phyloP scores from a whole-genome alignment of 768 basidiomycete genomes.

The Russula earlei region DNA sequence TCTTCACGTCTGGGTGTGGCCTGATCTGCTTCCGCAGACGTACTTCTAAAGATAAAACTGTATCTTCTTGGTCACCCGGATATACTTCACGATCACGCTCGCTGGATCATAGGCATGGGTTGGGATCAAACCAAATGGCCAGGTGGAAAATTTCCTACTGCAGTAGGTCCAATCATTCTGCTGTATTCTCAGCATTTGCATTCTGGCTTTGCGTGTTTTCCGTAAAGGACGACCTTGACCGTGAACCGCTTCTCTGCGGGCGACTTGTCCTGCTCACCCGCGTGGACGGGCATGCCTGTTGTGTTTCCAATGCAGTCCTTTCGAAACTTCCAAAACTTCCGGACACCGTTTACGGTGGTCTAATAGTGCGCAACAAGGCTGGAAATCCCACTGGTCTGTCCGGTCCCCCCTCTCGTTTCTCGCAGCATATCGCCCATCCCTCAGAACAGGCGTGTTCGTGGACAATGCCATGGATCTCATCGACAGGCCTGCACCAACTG shows the following conservation, averaged over 20 bases:
- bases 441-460: slow-evolving; percentile 52
- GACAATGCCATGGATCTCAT: slow-evolving; percentile 84
- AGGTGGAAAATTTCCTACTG: slow-evolving; percentile 48
- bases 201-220: background rate
- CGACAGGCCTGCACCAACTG: slow-evolving; percentile 52
- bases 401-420: too few relatives aligned
- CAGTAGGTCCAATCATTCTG: slow-evolving; percentile 35
- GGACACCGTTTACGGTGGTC: slow-evolving; percentile 55
- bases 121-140: slow-evolving; percentile 91
- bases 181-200: background rate
- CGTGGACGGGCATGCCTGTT: slow-evolving; percentile 77
- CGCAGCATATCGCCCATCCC: background rate
- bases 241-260: slow-evolving; percentile 54
- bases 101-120: slow-evolving; percentile 80
- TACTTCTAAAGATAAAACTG: slow-evolving; percentile 47
- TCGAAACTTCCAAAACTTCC: slow-evolving; percentile 56
- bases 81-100: slow-evolving; percentile 38
- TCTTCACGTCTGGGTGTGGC: background rate
- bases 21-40: slow-evolving; percentile 35
- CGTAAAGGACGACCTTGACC: slow-evolving; percentile 58
- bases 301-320: slow-evolving; percentile 74
- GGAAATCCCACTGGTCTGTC: slow-evolving; percentile 61
- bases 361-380: slow-evolving; percentile 50
- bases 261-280: slow-evolving; percentile 66
- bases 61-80: slow-evolving; percentile 54